phyloP scores from a whole-genome alignment of 2,329 filamentous ascomycete species.

The Pestalotiopsis fici region DNA sequence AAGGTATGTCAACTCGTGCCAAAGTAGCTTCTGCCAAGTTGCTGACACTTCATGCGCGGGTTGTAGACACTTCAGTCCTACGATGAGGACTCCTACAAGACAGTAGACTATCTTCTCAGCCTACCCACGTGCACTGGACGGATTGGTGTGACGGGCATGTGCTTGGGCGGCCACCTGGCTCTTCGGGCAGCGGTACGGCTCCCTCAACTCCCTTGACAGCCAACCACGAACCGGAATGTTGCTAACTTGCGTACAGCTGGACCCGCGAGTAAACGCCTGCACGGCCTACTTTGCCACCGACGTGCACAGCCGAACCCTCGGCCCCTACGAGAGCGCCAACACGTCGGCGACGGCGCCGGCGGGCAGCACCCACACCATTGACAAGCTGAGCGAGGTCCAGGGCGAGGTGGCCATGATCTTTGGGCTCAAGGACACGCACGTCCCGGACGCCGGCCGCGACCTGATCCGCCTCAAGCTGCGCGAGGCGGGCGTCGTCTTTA shows the following conservation, averaged over 20 bases:
- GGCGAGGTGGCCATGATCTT: constrained; percentile 89
- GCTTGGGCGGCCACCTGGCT: constrained; percentile 85
- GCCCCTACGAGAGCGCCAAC: constrained; percentile 55
- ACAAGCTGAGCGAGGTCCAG: constrained; percentile 64
- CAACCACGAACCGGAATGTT: neutral
- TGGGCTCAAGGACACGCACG: constrained; percentile 87
- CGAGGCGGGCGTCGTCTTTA: constrained; percentile 72
- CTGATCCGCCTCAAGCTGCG: constrained; percentile 81
- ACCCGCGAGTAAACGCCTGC: constrained; percentile 73
- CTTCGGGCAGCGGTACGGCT: constrained; percentile 54
- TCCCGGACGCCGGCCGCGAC: constrained; percentile 80
- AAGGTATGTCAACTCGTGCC: constrained; percentile 55
- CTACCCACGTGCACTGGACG: constrained; percentile 79
- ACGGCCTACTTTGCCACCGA: constrained; percentile 94
- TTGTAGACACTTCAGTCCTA: constrained; percentile 77
- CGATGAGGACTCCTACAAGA: constrained; percentile 73
- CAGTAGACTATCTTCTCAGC: constrained; percentile 69
- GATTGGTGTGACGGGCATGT: constrained; percentile 86
- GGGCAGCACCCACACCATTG: constrained; percentile 51
- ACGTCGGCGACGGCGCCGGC: constrained; percentile 37
- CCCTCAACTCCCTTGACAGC: neutral
- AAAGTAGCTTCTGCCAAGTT: neutral
- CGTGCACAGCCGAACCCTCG: constrained; percentile 78
- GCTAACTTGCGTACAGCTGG: constrained; percentile 49
- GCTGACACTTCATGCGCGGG: neutral